A percentile compares a stretch with the other conserved stretches of the same genome.
Conservation (phyloP, 2,329 filamentous ascomycete species). For the Epicoccum nigrum region DNA sequence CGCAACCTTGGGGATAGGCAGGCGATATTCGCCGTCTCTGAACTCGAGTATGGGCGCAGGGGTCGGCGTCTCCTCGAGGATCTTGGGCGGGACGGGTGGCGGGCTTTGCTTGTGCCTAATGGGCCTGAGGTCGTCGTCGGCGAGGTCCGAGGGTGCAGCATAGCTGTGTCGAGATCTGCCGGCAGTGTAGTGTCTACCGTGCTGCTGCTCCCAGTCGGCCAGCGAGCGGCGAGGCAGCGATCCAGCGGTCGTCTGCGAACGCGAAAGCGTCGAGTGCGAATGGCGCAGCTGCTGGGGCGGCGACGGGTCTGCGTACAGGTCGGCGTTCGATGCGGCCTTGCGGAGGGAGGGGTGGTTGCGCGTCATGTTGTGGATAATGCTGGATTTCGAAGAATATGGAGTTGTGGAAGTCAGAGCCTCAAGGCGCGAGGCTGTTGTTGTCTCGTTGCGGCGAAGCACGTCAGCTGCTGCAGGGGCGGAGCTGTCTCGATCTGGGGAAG, state of each 20-base stretch:
- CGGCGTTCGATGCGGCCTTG: constrained; percentile 45
- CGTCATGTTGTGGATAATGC: constrained; percentile 38
- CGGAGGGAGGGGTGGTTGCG: constrained; percentile 46
- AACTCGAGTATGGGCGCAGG: constrained; percentile 16
- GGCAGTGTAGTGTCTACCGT: background rate
- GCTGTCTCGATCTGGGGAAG: constrained; percentile 17
- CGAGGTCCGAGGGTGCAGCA: constrained; percentile 37
- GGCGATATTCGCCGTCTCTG: constrained; percentile 14
- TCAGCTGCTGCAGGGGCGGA: constrained; percentile 11
- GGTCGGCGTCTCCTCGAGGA: constrained; percentile 25
- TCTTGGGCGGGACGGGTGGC: constrained; percentile 48
- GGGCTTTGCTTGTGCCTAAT: constrained; percentile 35
- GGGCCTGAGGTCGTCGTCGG: constrained; percentile 39
- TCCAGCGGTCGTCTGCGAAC: constrained; percentile 40
- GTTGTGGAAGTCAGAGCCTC: background rate
- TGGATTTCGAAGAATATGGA: background rate
- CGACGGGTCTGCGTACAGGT: constrained; percentile 46
- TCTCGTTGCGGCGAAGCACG: constrained; percentile 8
- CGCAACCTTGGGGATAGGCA: constrained; percentile 6
- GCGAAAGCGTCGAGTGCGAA: constrained; percentile 34
- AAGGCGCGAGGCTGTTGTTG: constrained; percentile 3
- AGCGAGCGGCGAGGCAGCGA: constrained; percentile 29
- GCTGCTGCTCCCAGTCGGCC: constrained; percentile 19
- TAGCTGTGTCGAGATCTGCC: constrained; percentile 40
- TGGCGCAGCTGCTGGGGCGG: constrained; percentile 36